A percentile compares a stretch with the other conserved stretches of the same genome.
phyloP scores from a whole-genome alignment of 305 asterid species.

The Petunia hybrid region DNA sequence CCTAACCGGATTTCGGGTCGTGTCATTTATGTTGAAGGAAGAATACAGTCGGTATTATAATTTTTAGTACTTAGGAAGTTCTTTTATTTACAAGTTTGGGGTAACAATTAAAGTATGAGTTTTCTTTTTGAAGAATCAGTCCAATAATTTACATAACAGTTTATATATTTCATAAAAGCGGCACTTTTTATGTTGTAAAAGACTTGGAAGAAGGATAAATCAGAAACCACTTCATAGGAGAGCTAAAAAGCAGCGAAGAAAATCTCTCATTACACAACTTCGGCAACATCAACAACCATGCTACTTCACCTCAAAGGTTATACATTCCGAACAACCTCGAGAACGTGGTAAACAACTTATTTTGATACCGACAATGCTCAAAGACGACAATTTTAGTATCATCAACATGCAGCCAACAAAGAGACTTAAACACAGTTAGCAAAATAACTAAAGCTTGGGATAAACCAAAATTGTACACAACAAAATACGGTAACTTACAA shows the following conservation, averaged over 20 bases:
- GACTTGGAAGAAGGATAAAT: neutral
- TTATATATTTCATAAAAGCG: neutral
- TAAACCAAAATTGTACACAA: constrained; percentile 22
- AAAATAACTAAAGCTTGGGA: neutral
- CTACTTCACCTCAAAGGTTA: neutral
- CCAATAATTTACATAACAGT: neutral
- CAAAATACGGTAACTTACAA: constrained; percentile 13
- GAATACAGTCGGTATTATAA: no score
- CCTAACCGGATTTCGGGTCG: no score
- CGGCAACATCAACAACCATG: constrained; percentile 10
- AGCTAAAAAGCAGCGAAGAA: neutral
- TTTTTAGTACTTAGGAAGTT: no score
- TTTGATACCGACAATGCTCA: neutral
- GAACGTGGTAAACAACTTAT: neutral
- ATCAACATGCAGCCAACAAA: neutral
- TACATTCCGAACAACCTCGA: neutral
- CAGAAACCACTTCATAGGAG: neutral
- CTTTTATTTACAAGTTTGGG: no score
- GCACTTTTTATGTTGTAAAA: neutral
- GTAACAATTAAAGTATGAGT: no score
- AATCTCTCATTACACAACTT: neutral
- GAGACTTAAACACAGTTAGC: neutral
- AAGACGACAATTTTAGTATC: constrained; percentile 15
- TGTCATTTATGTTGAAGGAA: no score
- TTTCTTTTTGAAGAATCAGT: no score